Evolutionary conservation across 169 alveolate genomes (phyloP), one percentile per base, ranked within the genome.

Genomic region (Eimeria praecox): DNA sequence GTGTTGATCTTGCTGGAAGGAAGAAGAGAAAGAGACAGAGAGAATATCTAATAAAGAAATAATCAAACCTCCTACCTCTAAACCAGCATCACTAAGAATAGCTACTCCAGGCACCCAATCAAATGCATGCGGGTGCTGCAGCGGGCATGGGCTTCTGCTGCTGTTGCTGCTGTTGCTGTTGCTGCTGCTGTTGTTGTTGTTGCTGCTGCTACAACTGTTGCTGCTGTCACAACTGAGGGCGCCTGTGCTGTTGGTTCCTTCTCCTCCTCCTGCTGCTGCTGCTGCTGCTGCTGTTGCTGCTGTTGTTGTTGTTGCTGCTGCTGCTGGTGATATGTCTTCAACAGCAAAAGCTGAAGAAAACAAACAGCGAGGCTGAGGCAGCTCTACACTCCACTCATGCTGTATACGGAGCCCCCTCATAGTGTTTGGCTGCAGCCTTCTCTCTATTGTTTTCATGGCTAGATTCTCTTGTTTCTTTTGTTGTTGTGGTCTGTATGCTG

Each of bases 121-220:
- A 40, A 75, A 75, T 30, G 87, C 87, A 30, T 75, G 56, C 46
- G 87, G 87, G 22, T 75, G 87, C 87, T 75, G 87, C 87, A 75
- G 56, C 35, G n/a, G n/a, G n/a, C n/a, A n/a, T n/a, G n/a, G n/a
- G n/a, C n/a, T n/a, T n/a, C n/a, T n/a, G n/a, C n/a, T n/a, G 78
- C 71, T 6, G 59, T 46, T 22, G 49, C 92, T 56, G 78, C 49
- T 46, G 91, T 24, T 46, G 91, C 64, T n/a, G 71, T 38, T 82
- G 64, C 91, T 42, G 40, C 71, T 16, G 90, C 30, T 30, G 14
- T 42, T 20, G 38, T 10, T 82, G 90, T 44, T 82, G 71, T 18
- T 42, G 10, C 40, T 82, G 44, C 40, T 82, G 87, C 87, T 77
- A 56, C 54, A 24, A 56, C 40, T 77, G 87, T 30, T 42, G 87